A percentile compares a stretch with the other conserved stretches of the same genome.
Evolutionary conservation across 2,329 filamentous ascomycete genomes (phyloP).

Genomic region (Fusarium sp.): DNA sequence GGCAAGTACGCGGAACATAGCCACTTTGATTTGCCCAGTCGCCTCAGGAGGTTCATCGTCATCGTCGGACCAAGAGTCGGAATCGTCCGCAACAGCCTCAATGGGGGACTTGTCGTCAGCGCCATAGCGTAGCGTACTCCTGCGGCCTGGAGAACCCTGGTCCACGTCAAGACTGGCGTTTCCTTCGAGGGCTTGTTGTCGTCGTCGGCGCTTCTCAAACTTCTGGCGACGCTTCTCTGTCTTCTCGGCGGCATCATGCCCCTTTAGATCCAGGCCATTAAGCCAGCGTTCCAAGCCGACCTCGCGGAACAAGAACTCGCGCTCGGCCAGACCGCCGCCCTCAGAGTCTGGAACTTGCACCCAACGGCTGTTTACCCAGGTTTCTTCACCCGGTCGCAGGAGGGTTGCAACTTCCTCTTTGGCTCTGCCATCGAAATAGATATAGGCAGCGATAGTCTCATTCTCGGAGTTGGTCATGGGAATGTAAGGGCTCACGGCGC

Average conservation of each 20-base stretch:
- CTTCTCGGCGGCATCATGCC: constrained; percentile 89
- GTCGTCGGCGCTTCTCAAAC: constrained; percentile 76
- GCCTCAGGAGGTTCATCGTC: constrained; percentile 94
- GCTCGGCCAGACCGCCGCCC: constrained; percentile 92
- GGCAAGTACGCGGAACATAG: constrained; percentile 93
- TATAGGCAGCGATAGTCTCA: constrained; percentile 98
- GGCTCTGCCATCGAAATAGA: constrained; percentile 94
- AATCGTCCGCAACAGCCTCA: constrained; percentile 75
- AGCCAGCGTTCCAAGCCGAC: constrained; percentile 97
- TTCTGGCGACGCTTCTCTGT: constrained; percentile 90
- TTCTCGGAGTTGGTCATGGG: constrained; percentile 93
- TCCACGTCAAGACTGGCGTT: constrained; percentile 53
- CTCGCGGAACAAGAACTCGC: constrained; percentile 97
- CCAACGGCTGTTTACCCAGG: constrained; percentile 99
- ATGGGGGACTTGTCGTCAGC: constrained; percentile 80
- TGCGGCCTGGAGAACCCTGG: constrained; percentile 59
- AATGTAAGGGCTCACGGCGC: constrained; percentile 84
- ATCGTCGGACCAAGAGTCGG: constrained; percentile 81
- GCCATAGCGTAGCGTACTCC: constrained; percentile 82
- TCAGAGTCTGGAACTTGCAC: constrained; percentile 92
- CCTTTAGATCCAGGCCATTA: constrained; percentile 94
- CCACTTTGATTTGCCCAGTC: constrained; percentile 97
- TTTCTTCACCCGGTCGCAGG: constrained; percentile 92
- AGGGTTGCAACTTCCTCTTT: constrained; percentile 98
- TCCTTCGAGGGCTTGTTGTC: constrained; percentile 66